Conservation (phyloP, 176 grass and related monocot species). For the Cenchrus purpureus region DNA sequence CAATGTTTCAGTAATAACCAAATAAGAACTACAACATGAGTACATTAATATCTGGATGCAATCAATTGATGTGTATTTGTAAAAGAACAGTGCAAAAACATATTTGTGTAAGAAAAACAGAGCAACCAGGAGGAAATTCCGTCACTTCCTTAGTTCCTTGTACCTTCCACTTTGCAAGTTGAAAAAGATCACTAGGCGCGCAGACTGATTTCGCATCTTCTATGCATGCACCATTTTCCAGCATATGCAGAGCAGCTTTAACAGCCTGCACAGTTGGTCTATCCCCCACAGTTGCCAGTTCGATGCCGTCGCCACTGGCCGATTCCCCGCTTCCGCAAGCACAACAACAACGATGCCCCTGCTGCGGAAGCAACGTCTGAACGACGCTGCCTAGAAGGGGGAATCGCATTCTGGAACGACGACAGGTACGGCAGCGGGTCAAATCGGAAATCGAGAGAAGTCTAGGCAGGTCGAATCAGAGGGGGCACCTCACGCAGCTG, state of each 20-base stretch:
- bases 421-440: too few relatives aligned
- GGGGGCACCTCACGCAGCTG: too few relatives aligned
- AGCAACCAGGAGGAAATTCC: neutral
- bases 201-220: constrained; percentile 61
- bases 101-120: constrained; percentile 16
- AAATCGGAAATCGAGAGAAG: too few relatives aligned
- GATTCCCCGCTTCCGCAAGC: too few relatives aligned
- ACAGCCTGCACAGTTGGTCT: constrained; percentile 38
- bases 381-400: too few relatives aligned
- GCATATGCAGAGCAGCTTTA: constrained; percentile 56
- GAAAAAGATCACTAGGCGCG: constrained; percentile 54
- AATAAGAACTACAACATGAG: neutral
- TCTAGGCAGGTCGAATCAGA: too few relatives aligned
- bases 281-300: too few relatives aligned
- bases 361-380: too few relatives aligned
- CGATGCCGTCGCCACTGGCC: too few relatives aligned
- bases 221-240: constrained; percentile 57
- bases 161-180: constrained; percentile 73
- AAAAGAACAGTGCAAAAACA: neutral
- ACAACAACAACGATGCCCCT: too few relatives aligned
- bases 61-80: neutral
- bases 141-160: neutral
- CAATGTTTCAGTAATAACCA: neutral
- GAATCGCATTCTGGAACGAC: too few relatives aligned
- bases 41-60: neutral